These are phyloP conservation scores for Colletotrichum tamarilloi DNA, from an alignment of 2,329 filamentous ascomycete genomes.

Conservation along the genomic window DNA sequence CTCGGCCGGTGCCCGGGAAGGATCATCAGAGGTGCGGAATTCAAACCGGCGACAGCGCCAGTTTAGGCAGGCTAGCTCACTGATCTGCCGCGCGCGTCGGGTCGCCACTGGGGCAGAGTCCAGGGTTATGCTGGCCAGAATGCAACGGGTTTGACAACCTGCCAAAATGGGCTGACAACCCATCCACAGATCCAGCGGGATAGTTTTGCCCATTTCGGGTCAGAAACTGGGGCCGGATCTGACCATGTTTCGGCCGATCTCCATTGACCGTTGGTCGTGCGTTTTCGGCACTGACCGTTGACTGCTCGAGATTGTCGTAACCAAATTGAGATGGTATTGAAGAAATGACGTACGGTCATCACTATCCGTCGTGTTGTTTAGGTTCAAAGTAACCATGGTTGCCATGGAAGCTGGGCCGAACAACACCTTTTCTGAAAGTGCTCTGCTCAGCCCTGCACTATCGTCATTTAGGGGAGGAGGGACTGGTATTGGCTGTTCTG, in stretches of 20 bases:
- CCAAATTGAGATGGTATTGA: neutral
- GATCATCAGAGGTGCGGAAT: constrained; percentile 20
- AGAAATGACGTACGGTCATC: neutral
- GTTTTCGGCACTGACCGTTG: neutral
- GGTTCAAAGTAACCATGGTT: neutral
- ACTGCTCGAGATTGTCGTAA: neutral
- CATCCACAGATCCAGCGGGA: constrained; percentile 3
- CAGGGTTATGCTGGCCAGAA: neutral
- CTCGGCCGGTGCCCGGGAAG: constrained; percentile 9
- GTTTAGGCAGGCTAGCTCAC: constrained; percentile 15
- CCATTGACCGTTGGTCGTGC: neutral
- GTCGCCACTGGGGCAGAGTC: constrained; percentile 11
- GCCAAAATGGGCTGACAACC: constrained; percentile 27
- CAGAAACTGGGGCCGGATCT: neutral
- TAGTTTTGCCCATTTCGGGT: neutral
- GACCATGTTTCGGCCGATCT: neutral
- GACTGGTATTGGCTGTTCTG: too few relatives aligned
- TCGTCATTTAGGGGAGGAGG: too few relatives aligned
- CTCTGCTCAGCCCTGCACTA: neutral
- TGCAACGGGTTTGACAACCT: constrained; percentile 16
- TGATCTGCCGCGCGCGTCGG: constrained; percentile 29
- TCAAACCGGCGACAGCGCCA: constrained; percentile 22
- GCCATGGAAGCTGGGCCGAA: neutral
- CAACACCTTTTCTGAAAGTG: neutral
- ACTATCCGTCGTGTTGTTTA: neutral